Conservation (phyloP, 1,139 yeast species). For the Debaryomyces nepalensis region DNA sequence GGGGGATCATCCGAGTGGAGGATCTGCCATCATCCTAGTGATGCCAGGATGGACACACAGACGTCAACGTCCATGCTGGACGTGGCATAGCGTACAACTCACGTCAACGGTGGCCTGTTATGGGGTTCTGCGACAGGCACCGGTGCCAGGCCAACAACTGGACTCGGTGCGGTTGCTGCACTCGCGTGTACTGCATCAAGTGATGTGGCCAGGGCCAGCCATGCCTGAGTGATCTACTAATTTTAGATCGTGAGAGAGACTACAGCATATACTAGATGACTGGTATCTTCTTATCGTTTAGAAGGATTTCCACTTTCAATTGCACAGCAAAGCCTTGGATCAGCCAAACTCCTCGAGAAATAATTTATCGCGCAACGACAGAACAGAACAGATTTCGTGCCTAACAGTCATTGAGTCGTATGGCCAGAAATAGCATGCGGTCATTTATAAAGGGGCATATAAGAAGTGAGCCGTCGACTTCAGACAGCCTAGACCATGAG, state of each 20-base stretch:
- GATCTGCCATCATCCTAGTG: no score
- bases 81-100: no score
- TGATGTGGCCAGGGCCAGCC: conserved; percentile 1
- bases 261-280: background rate
- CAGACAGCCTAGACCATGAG: conserved; percentile 18
- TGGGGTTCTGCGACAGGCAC: no score
- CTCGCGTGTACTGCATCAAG: conserved; percentile 5
- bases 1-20: no score
- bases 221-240: background rate
- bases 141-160: no score
- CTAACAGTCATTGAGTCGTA: no score
- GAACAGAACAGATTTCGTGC: conserved; percentile 16
- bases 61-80: no score
- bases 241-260: background rate
- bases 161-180: background rate
- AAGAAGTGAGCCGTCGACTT: conserved; percentile 29
- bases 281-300: background rate
- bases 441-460: conserved; percentile 53
- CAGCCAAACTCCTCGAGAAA: background rate
- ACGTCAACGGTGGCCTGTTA: no score
- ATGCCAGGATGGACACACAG: no score
- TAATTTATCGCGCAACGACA: conserved; percentile 4
- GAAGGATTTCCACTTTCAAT: background rate
- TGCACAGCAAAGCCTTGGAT: background rate
- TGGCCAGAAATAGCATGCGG: conserved; percentile 34